phyloP scores from a whole-genome alignment of 768 basidiomycete genomes.

The Inosperma sp. region DNA sequence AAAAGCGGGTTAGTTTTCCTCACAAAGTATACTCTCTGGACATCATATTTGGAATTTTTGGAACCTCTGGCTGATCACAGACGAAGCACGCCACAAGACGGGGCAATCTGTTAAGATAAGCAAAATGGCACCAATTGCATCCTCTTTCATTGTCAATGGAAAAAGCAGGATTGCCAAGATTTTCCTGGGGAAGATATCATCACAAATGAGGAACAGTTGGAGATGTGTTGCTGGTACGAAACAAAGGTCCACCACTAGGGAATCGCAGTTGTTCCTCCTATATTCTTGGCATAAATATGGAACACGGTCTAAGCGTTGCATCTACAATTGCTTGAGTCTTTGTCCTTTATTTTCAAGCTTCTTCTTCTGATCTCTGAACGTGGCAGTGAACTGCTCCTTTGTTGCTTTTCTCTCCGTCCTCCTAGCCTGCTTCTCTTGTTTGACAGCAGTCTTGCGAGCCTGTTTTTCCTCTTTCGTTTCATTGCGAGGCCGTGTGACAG shows the following conservation, averaged over 20 bases:
- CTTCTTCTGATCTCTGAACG: slow-evolving; percentile 58
- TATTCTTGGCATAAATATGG: slow-evolving; percentile 1
- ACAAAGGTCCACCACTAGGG: too few species aligned
- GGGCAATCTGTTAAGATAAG: slow-evolving; percentile 58
- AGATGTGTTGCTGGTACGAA: too few species aligned
- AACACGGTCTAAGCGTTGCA: neutral
- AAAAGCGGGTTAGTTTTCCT: slow-evolving; percentile 15
- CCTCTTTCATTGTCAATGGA: slow-evolving; percentile 40
- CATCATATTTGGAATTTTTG: slow-evolving; percentile 60
- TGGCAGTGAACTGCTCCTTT: slow-evolving; percentile 59
- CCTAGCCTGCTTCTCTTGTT: slow-evolving; percentile 58
- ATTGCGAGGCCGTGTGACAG: slow-evolving; percentile 63
- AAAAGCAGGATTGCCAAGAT: slow-evolving; percentile 36
- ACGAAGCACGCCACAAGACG: slow-evolving; percentile 47
- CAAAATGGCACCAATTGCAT: slow-evolving; percentile 60
- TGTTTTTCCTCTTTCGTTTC: slow-evolving; percentile 77
- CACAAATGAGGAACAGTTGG: too few species aligned
- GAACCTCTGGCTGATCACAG: slow-evolving; percentile 42
- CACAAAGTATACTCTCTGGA: slow-evolving; percentile 66
- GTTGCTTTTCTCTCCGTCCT: slow-evolving; percentile 63
- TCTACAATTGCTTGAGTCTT: slow-evolving; percentile 40
- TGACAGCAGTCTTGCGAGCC: slow-evolving; percentile 65
- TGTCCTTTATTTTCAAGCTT: slow-evolving; percentile 43
- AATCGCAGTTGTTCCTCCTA: neutral
- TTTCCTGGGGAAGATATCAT: neutral